Conservation (phyloP, 768 basidiomycete species). For the Tricholomella constricta region DNA sequence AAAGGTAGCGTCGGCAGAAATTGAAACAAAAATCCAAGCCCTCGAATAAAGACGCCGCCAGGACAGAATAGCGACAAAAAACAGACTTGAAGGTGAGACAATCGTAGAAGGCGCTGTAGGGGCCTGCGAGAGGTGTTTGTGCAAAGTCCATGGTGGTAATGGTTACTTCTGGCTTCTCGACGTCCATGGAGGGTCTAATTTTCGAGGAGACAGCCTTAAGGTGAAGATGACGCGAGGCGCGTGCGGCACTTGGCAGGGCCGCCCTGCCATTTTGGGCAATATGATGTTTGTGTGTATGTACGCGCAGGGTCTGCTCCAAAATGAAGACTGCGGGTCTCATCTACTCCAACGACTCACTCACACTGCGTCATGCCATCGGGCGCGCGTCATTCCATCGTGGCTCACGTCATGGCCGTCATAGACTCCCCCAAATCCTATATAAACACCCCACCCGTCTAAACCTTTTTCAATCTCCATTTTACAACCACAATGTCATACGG, state of each 20-base stretch:
- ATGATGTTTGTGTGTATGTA: conserved; percentile 8
- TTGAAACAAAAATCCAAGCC: too few relatives aligned
- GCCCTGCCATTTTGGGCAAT: not conserved
- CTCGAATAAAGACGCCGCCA: conserved; percentile 45
- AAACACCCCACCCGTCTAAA: not conserved
- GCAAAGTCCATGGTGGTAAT: conserved; percentile 37
- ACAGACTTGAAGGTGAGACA: too few relatives aligned
- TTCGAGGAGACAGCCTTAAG: too few relatives aligned
- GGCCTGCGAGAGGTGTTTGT: conserved; percentile 31
- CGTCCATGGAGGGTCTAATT: not conserved
- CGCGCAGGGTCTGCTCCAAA: conserved; percentile 1
- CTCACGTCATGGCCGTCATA: conserved; percentile 13
- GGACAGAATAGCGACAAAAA: too few relatives aligned
- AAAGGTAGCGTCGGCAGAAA: too few relatives aligned
- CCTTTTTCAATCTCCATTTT: not conserved
- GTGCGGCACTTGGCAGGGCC: not conserved
- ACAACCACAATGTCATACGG: conserved; percentile 20
- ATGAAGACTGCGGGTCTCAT: not conserved
- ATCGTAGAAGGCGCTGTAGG: conserved; percentile 40
- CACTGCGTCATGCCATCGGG: not conserved
- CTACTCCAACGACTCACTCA: conserved; percentile 4
- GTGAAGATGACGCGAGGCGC: not conserved
- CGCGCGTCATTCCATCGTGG: not conserved
- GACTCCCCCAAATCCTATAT: conserved; percentile 9
- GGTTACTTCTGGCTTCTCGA: not conserved